A percentile compares a stretch with the other conserved stretches of the same genome.
These are phyloP conservation scores for Draba incana DNA, from an alignment of 345 rosid genomes.

Conservation along the genomic window DNA sequence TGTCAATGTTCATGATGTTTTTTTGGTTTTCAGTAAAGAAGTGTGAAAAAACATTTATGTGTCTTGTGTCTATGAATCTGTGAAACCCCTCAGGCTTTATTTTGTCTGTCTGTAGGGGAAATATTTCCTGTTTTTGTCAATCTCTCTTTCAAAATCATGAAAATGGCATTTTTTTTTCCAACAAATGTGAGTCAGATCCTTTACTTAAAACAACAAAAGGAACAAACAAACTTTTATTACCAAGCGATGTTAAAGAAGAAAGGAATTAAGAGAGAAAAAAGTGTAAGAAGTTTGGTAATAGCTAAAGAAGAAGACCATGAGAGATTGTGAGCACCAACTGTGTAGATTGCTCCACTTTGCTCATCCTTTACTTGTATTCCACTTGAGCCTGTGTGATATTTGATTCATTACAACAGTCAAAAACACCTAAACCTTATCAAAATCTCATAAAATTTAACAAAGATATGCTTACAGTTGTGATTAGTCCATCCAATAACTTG, in stretches of 20 bases:
- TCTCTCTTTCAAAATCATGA: not conserved
- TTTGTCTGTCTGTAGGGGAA: constrained; percentile 36
- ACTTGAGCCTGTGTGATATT: constrained; percentile 60
- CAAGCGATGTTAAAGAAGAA: constrained; percentile 45
- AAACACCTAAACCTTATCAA: not conserved
- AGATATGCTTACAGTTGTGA: constrained; percentile 71
- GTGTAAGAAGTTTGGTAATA: constrained; percentile 39
- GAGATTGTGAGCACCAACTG: constrained; percentile 63
- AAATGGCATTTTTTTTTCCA: not conserved
- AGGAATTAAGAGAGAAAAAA: constrained; percentile 46
- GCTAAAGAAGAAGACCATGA: constrained; percentile 48
- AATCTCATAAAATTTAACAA: constrained; percentile 3
- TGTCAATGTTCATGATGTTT: constrained; percentile 35
- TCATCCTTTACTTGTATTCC: constrained; percentile 74
- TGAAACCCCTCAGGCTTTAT: constrained; percentile 35
- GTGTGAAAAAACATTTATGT: constrained; percentile 37
- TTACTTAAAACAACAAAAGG: not conserved
- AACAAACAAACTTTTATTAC: constrained; percentile 30
- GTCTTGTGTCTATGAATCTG: constrained; percentile 31
- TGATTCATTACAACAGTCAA: constrained; percentile 16
- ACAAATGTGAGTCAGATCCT: constrained; percentile 14
- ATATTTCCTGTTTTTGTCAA: constrained; percentile 26
- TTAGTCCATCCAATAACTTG: constrained; percentile 91
- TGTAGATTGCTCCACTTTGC: constrained; percentile 49
- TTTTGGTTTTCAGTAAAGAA: constrained; percentile 37